Percentiles rank a stretch among this genome's conserved stretches.
Conservation (phyloP, 225 moss, liverwort and hornwort genomes). For the Pleurozium schreberi region DNA sequence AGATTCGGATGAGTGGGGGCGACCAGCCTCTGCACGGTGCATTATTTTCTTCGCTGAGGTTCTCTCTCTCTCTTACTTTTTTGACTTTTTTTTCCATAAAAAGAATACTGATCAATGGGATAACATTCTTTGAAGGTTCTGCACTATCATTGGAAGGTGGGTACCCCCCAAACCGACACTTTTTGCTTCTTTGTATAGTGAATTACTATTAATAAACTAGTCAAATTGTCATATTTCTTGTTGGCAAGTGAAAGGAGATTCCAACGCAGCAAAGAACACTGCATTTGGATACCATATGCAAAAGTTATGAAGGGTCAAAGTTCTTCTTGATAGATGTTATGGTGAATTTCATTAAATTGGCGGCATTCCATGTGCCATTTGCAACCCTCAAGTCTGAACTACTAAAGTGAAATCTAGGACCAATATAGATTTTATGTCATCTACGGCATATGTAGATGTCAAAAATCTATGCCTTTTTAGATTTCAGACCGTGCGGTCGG, state of each 20-base stretch:
- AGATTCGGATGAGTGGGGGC: not conserved
- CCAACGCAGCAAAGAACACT: accelerated
- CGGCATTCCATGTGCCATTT: no score
- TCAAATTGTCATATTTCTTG: not conserved
- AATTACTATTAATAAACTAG: not conserved
- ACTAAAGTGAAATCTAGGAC: no score
- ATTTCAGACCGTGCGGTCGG: no score
- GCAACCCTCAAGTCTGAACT: no score
- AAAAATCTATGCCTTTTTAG: no score
- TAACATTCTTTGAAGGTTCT: not conserved
- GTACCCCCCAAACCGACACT: not conserved
- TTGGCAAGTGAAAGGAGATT: not conserved
- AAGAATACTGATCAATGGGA: not conserved
- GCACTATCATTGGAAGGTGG: not conserved
- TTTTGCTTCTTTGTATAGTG: not conserved
- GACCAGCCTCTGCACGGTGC: no score
- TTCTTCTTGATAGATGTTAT: no score
- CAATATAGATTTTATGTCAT: no score
- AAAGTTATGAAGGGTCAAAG: not conserved
- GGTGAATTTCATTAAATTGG: no score
- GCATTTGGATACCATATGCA: not conserved
- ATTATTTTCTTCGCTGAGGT: not conserved
- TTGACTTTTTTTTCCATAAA: not conserved
- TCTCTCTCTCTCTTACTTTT: no score
- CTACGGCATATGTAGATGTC: no score